phyloP scores from a whole-genome alignment of 192 early-diverging fungal species.

The Spizellomyces punctatus region DNA sequence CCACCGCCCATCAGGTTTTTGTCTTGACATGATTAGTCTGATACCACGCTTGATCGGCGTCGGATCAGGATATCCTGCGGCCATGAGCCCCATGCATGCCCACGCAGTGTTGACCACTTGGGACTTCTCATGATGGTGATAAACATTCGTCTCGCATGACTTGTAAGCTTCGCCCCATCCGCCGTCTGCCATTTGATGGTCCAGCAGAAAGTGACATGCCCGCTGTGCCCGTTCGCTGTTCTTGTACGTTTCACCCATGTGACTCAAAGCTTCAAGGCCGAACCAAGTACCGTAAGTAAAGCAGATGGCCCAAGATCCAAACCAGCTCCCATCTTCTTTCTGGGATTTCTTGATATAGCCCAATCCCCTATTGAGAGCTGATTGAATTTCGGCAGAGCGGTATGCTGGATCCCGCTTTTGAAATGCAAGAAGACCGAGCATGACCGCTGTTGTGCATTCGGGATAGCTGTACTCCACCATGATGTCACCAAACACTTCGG shows the following conservation, averaged over 20 bases:
- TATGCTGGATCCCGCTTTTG: slow-evolving; percentile 76
- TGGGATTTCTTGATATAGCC: slow-evolving; percentile 78
- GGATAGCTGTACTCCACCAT: slow-evolving; percentile 98
- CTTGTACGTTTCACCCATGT: slow-evolving; percentile 79
- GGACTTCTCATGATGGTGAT: slow-evolving; percentile 65
- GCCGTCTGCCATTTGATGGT: slow-evolving; percentile 87
- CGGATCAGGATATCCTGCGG: slow-evolving; percentile 80
- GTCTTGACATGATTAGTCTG: slow-evolving; percentile 78
- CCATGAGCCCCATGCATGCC: slow-evolving; percentile 86
- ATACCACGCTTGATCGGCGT: slow-evolving; percentile 59
- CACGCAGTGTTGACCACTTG: slow-evolving; percentile 94
- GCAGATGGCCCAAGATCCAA: slow-evolving; percentile 96
- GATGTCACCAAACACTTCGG: slow-evolving; percentile 93
- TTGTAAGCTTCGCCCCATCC: slow-evolving; percentile 98
- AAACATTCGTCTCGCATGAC: slow-evolving; percentile 73
- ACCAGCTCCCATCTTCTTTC: slow-evolving; percentile 86
- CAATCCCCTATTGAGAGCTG: slow-evolving; percentile 58
- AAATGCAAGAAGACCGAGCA: slow-evolving; percentile 84
- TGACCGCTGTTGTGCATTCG: slow-evolving; percentile 93
- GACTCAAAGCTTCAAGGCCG: slow-evolving; percentile 81
- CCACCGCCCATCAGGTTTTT: slow-evolving; percentile 93
- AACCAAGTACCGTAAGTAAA: slow-evolving; percentile 97
- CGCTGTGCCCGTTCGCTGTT: slow-evolving; percentile 64
- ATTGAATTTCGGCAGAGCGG: slow-evolving; percentile 76
- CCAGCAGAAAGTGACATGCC: slow-evolving; percentile 90